A percentile compares a stretch with the other conserved stretches of the same genome.
Evolutionary conservation across 2,329 filamentous ascomycete species (phyloP).

Genomic region (Fusarium transvaalense): DNA sequence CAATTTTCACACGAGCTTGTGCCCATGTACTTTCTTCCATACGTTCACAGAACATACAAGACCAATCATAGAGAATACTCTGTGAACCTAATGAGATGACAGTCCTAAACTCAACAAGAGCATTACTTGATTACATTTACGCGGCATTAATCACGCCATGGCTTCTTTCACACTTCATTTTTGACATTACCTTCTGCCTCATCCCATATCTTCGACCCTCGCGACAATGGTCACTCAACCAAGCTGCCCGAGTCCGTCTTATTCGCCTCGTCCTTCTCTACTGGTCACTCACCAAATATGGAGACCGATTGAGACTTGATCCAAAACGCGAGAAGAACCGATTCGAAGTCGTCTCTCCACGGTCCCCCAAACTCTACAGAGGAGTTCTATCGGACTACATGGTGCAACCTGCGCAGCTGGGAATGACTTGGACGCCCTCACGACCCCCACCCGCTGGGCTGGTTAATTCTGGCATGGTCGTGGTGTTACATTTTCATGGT

Average conservation of each 20-base stretch:
- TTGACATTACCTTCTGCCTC: slow-evolving; percentile 31
- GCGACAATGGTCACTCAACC: slow-evolving; percentile 26
- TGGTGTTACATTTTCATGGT: slow-evolving; percentile 39
- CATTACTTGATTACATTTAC: neutral
- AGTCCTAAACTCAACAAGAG: neutral
- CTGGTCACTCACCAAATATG: slow-evolving; percentile 36
- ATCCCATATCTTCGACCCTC: slow-evolving; percentile 26
- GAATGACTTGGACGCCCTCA: slow-evolving; percentile 43
- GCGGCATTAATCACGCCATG: slow-evolving; percentile 21
- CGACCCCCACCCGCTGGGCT: slow-evolving; percentile 28
- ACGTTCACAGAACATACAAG: no score
- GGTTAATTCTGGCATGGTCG: slow-evolving; percentile 16
- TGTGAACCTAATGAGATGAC: neutral
- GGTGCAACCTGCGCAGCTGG: slow-evolving; percentile 23
- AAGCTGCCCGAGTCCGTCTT: slow-evolving; percentile 37
- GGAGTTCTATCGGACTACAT: slow-evolving; percentile 15
- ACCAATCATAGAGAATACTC: neutral
- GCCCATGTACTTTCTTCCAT: neutral
- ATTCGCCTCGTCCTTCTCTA: slow-evolving; percentile 37
- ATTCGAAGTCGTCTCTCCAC: slow-evolving; percentile 31
- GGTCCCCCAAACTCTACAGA: slow-evolving; percentile 35
- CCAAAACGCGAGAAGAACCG: slow-evolving; percentile 34
- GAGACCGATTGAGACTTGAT: slow-evolving; percentile 21
- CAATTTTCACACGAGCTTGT: neutral
- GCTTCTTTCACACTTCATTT: slow-evolving; percentile 28